These are phyloP conservation scores for Collybiopsis confluens DNA, from an alignment of 768 basidiomycete genomes.

Conservation along the genomic window DNA sequence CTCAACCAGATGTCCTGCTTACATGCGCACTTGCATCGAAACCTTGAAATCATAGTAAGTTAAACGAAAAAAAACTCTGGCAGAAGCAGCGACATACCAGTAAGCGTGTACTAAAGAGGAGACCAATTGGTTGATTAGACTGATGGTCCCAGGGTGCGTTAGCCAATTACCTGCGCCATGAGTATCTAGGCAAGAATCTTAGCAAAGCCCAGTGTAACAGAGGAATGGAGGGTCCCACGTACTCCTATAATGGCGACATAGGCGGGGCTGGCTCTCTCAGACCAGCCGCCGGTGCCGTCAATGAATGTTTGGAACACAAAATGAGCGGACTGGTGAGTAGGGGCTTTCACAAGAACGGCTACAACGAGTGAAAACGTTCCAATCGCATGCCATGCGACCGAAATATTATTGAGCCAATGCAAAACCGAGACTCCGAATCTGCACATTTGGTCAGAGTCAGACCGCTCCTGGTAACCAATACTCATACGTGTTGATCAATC, in stretches of 20 bases:
- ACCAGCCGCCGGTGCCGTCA: slow-evolving; percentile 75
- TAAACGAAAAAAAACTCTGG: neutral
- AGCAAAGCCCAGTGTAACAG: neutral
- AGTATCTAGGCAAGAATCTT: slow-evolving; percentile 38
- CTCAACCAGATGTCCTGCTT: slow-evolving; percentile 15
- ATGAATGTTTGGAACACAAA: slow-evolving; percentile 72
- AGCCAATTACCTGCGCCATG: slow-evolving; percentile 52
- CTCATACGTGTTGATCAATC: slow-evolving; percentile 55
- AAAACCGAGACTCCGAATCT: slow-evolving; percentile 61
- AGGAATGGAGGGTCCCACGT: slow-evolving; percentile 12
- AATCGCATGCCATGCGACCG: slow-evolving; percentile 70
- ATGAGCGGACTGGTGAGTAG: slow-evolving; percentile 58
- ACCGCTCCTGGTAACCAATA: neutral
- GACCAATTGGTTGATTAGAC: neutral
- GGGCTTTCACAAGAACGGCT: slow-evolving; percentile 68
- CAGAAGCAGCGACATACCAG: slow-evolving; percentile 36
- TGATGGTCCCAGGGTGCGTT: neutral
- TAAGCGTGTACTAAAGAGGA: slow-evolving; percentile 52
- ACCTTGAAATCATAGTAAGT: slow-evolving; percentile 29
- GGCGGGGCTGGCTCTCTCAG: slow-evolving; percentile 57
- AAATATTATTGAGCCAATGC: slow-evolving; percentile 66
- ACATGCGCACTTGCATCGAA: slow-evolving; percentile 76
- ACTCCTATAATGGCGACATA: slow-evolving; percentile 71
- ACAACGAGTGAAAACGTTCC: slow-evolving; percentile 67
- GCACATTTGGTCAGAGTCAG: neutral